phyloP scores from a whole-genome alignment of 116 monocot genomes.

The Thalassia testudinum region DNA sequence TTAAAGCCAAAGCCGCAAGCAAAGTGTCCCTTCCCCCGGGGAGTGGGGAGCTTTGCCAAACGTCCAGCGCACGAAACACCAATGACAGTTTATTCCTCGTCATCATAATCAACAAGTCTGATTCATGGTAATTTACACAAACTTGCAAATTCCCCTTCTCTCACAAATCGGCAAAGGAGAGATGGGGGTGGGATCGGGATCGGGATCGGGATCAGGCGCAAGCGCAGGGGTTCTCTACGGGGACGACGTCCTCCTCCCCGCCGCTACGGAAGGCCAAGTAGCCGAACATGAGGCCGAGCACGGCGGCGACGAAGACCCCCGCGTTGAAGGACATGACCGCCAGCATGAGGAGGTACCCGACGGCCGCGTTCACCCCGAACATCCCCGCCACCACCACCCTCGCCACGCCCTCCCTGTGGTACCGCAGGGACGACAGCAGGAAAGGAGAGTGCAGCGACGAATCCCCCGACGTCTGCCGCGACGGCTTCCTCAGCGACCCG shows the following conservation, averaged over 20 bases:
- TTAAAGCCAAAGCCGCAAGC: too few species aligned
- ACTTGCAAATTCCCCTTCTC: neutral
- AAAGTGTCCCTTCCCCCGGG: too few species aligned
- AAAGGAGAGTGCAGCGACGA: too few species aligned
- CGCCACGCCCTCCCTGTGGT: neutral
- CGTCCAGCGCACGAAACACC: too few species aligned
- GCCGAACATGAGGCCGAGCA: slow-evolving; percentile 9
- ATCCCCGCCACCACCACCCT: slow-evolving; percentile 6
- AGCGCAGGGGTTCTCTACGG: slow-evolving; percentile 17
- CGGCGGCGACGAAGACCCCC: slow-evolving; percentile 11
- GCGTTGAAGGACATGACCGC: too few species aligned
- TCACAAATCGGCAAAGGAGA: too few species aligned
- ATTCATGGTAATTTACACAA: too few species aligned
- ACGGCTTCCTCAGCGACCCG: neutral
- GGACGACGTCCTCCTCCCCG: slow-evolving; percentile 6
- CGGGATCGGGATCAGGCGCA: slow-evolving; percentile 13
- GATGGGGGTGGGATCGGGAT: too few species aligned
- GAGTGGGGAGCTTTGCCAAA: too few species aligned
- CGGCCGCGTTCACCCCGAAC: slow-evolving; percentile 15
- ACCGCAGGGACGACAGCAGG: neutral
- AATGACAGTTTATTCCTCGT: too few species aligned
- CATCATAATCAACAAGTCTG: too few species aligned
- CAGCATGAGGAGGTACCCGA: slow-evolving; percentile 32
- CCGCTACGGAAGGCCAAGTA: slow-evolving; percentile 19
- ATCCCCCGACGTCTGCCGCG: neutral